Evolutionary conservation across 352 stramenopile species (phyloP).

Genomic region (Phytophthora litchii): DNA sequence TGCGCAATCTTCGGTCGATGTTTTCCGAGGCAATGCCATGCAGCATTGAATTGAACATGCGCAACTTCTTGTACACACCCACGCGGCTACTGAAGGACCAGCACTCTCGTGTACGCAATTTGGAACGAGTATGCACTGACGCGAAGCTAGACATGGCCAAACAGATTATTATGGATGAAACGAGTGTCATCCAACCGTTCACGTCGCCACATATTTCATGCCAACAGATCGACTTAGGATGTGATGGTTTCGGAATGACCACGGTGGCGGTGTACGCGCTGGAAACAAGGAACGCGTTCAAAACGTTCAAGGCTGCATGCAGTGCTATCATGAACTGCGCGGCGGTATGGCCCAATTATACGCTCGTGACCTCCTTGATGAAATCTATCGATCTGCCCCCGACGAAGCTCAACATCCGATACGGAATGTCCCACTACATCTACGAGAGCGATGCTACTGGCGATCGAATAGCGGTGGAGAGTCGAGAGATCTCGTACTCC

Average conservation of each 20-base stretch:
- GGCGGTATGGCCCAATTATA: constrained; percentile 37
- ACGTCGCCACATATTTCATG: constrained; percentile 24
- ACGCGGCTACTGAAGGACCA: constrained; percentile 28
- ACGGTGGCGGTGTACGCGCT: constrained; percentile 36
- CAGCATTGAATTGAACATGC: constrained; percentile 36
- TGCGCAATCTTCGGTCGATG: constrained; percentile 32
- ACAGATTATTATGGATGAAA: constrained; percentile 36
- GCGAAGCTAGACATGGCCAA: constrained; percentile 35
- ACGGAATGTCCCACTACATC: constrained; percentile 26
- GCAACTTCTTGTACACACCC: constrained; percentile 35
- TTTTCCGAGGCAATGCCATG: constrained; percentile 28
- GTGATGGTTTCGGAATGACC: constrained; percentile 35
- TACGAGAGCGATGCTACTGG: constrained; percentile 33
- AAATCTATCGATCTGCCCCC: constrained; percentile 21
- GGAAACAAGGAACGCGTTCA: constrained; percentile 31
- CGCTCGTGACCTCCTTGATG: constrained; percentile 23
- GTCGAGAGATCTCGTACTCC: constrained; percentile 35
- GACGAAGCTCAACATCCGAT: constrained; percentile 36
- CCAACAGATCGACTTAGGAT: constrained; percentile 28
- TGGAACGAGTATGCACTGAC: constrained; percentile 32
- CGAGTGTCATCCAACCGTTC: constrained; percentile 15
- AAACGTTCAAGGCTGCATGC: constrained; percentile 30
- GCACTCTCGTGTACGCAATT: constrained; percentile 20
- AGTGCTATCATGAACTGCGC: constrained; percentile 31
- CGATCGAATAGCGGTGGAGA: constrained; percentile 32